A percentile compares a stretch with the other conserved stretches of the same genome.
phyloP scores from a whole-genome alignment of 768 basidiomycete species.

The Kwoniella europaea region DNA sequence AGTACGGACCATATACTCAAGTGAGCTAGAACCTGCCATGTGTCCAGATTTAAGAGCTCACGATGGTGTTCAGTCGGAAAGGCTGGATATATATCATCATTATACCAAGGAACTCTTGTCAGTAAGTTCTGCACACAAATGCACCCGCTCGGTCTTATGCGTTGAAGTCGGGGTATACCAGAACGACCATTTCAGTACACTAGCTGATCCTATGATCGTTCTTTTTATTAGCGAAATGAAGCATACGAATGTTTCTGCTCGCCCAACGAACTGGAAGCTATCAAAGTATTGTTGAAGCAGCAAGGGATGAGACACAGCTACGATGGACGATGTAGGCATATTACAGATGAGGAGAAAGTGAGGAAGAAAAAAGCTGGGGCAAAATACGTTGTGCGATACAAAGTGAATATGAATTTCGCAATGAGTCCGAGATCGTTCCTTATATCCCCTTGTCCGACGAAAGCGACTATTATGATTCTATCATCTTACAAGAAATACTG shows the following conservation, averaged over 20 bases:
- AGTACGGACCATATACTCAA: slow-evolving; percentile 85
- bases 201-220: slow-evolving; percentile 7
- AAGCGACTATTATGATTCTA: background rate
- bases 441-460: background rate
- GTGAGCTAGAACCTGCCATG: too few relatives aligned
- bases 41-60: slow-evolving; percentile 26
- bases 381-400: slow-evolving; percentile 80
- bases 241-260: slow-evolving; percentile 97
- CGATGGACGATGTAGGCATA: slow-evolving; percentile 82
- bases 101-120: slow-evolving; percentile 77
- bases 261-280: slow-evolving; percentile 69
- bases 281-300: slow-evolving; percentile 72
- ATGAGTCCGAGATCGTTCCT: background rate
- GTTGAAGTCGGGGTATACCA: background rate
- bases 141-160: too few relatives aligned
- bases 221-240: slow-evolving; percentile 69
- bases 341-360: slow-evolving; percentile 83
- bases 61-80: slow-evolving; percentile 70
- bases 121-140: slow-evolving; percentile 60
- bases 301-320: slow-evolving; percentile 79
- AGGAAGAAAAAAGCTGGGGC: slow-evolving; percentile 76
- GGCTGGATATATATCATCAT: slow-evolving; percentile 78
- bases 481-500: too few relatives aligned
- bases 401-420: slow-evolving; percentile 62
- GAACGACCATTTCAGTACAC: background rate